Evolutionary conservation across 1,139 yeast genomes (phyloP).

Genomic region (Hansenula sp.): DNA sequence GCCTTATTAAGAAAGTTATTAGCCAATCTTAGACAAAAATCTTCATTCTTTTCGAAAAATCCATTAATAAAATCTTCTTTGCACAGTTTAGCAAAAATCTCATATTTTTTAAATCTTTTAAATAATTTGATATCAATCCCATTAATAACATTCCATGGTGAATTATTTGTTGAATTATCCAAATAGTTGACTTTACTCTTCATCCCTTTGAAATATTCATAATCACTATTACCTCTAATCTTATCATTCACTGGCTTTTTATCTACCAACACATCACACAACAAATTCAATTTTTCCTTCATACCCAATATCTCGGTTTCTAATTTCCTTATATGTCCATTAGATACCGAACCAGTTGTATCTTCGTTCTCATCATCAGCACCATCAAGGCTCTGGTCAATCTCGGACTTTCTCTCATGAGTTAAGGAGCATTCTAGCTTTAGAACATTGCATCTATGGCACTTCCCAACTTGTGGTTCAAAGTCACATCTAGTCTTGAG

Average conservation of each 20-base stretch:
- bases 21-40: conserved; percentile 35
- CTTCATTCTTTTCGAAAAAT: conserved; percentile 5
- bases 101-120: conserved; percentile 20
- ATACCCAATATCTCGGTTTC: no score
- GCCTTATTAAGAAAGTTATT: conserved; percentile 40
- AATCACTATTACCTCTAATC: conserved; percentile 4
- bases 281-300: not conserved
- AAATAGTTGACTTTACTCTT: conserved; percentile 19
- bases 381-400: conserved; percentile 20
- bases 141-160: conserved; percentile 15
- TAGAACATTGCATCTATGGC: conserved; percentile 45
- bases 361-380: conserved; percentile 6
- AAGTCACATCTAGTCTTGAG: conserved; percentile 51
- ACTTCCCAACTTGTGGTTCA: conserved; percentile 34
- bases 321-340: no score
- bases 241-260: conserved; percentile 4
- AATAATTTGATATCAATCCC: conserved; percentile 12
- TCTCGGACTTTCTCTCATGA: no score
- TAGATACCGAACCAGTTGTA: not conserved
- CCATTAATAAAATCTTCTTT: not conserved
- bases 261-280: conserved; percentile 4
- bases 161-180: conserved; percentile 23
- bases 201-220: conserved; percentile 7
- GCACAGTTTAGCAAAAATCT: not conserved
- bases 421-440: conserved; percentile 40